These are phyloP conservation scores for Entamoeba histolytica DNA, from an alignment of 208 protist species.

Conservation along the genomic window DNA sequence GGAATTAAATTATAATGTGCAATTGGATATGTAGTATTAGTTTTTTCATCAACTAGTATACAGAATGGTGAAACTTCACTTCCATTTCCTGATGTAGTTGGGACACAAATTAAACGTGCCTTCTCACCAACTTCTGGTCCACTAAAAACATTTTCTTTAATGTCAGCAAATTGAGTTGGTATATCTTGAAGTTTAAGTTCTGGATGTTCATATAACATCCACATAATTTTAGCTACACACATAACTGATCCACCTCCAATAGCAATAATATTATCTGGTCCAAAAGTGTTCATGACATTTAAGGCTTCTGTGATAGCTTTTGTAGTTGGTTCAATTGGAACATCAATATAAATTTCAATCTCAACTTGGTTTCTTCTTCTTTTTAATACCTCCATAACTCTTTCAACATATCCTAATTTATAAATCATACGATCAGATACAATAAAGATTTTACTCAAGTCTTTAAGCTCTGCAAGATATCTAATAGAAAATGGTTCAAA, in stretches of 20 bases:
- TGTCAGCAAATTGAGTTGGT: background rate
- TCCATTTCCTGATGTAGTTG: conserved; percentile 49
- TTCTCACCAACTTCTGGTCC: background rate
- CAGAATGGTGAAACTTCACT: conserved; percentile 54
- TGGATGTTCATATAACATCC: conserved; percentile 34
- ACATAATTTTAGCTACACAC: conserved; percentile 52
- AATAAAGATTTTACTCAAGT: background rate
- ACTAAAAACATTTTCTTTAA: background rate
- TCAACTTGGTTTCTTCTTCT: background rate
- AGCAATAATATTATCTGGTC: background rate
- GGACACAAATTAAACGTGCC: background rate
- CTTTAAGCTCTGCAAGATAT: background rate
- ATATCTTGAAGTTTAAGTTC: background rate
- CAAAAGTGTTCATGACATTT: background rate
- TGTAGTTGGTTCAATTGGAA: background rate
- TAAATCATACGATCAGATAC: conserved; percentile 15
- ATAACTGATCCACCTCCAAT: conserved; percentile 57
- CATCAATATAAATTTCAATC: background rate
- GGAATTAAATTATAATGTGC: conserved; percentile 6
- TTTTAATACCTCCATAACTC: background rate
- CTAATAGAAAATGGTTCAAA: background rate
- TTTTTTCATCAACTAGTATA: conserved; percentile 35
- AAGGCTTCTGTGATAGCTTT: background rate
- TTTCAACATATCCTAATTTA: conserved; percentile 9
- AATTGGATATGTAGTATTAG: conserved; percentile 28